Conservation (phyloP, 75 land plant species). For the Cunninghamia lanceolata region DNA sequence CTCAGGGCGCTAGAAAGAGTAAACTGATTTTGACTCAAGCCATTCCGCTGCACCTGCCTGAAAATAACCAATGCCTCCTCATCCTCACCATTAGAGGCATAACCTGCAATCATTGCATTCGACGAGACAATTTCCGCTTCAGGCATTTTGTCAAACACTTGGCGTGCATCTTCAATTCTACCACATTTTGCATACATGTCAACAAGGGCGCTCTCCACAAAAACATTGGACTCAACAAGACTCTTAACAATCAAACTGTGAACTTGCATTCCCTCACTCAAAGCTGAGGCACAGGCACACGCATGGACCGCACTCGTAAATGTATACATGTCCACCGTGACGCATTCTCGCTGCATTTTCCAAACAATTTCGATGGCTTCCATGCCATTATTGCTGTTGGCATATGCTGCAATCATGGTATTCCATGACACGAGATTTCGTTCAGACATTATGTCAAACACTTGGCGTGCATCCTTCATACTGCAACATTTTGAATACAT, state of each 20-base stretch:
- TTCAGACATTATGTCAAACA: slow-evolving; percentile 30
- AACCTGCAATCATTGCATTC: slow-evolving; percentile 60
- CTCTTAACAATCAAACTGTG: slow-evolving; percentile 3
- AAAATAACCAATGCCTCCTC: slow-evolving; percentile 1
- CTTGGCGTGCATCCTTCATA: slow-evolving; percentile 22
- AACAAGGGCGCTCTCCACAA: background rate
- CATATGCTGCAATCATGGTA: slow-evolving; percentile 39
- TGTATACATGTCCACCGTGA: slow-evolving; percentile 21
- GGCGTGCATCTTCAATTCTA: slow-evolving; percentile 32
- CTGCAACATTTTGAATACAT: slow-evolving; percentile 45
- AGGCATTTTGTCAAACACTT: slow-evolving; percentile 24
- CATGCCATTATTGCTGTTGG: slow-evolving; percentile 34
- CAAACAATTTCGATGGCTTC: slow-evolving; percentile 32
- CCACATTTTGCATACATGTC: slow-evolving; percentile 55
- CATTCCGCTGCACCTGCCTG: background rate
- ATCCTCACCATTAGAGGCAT: slow-evolving; percentile 19
- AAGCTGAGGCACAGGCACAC: slow-evolving; percentile 1
- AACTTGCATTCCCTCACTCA: slow-evolving; percentile 8
- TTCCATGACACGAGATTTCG: slow-evolving; percentile 53
- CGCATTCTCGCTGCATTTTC: slow-evolving; percentile 29
- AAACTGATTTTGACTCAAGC: background rate
- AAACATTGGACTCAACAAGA: background rate
- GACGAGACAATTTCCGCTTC: slow-evolving; percentile 26
- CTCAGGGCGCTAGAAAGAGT: slow-evolving; percentile 5
- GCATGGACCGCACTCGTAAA: slow-evolving; percentile 14